These are phyloP conservation scores for Drechslerella dactyloides DNA, from an alignment of 2,329 filamentous ascomycete species.

Conservation along the genomic window DNA sequence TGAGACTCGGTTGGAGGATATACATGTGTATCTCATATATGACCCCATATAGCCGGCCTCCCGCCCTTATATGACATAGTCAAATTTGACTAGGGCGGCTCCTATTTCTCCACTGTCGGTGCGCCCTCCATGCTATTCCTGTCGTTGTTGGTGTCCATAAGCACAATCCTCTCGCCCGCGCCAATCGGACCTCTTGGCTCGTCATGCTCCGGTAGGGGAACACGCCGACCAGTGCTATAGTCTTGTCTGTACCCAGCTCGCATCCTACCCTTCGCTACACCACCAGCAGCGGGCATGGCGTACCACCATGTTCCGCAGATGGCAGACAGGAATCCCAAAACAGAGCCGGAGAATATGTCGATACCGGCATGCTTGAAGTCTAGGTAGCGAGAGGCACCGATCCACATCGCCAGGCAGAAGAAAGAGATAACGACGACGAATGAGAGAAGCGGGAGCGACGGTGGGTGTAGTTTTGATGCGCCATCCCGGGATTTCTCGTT, in stretches of 20 bases:
- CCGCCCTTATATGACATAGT: constrained; percentile 5
- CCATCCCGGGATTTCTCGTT: background rate
- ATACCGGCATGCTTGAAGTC: constrained; percentile 49
- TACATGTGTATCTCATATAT: background rate
- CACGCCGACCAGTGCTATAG: background rate
- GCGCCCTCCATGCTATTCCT: constrained; percentile 24
- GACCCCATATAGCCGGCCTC: background rate
- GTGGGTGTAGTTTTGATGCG: constrained; percentile 35
- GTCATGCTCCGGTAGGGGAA: constrained; percentile 6
- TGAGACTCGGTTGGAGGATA: no score
- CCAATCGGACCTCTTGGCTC: constrained; percentile 40
- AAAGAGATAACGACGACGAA: constrained; percentile 44
- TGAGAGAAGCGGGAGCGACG: constrained; percentile 36
- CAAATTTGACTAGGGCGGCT: no score
- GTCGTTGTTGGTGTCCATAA: background rate
- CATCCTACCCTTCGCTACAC: constrained; percentile 42
- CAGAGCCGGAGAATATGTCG: constrained; percentile 40
- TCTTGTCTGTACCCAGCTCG: constrained; percentile 37
- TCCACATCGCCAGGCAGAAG: constrained; percentile 49
- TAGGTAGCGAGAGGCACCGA: constrained; percentile 35
- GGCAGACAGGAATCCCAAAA: constrained; percentile 36
- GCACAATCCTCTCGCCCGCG: constrained; percentile 21
- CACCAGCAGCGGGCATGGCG: constrained; percentile 41
- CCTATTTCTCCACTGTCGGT: background rate
- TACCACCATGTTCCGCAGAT: constrained; percentile 49